Base-by-base conservation (phyloP, 2,329 filamentous ascomycete genomes). In the Diplodia intermedia region DNA sequence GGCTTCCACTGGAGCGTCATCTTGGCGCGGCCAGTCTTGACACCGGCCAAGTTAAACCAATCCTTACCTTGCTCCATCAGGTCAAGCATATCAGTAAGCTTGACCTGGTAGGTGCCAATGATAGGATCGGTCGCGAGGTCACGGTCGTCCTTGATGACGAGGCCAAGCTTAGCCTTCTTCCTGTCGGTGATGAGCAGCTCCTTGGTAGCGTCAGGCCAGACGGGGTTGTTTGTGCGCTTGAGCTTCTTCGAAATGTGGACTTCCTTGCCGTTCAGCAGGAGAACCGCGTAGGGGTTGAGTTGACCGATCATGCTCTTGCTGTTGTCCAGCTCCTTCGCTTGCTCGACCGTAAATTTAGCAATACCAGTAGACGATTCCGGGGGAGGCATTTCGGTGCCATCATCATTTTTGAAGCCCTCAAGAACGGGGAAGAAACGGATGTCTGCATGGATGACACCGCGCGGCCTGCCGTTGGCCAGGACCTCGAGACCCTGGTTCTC, bases 191-290 rank as follows among this genome's bases (percentile, higher is more conserved):
- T 94, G 70, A 99, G 88, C 73, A 99, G 89, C 76, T 99, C 95
- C 81, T 97, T 97, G 72, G 89, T 91, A 7, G 92, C 92, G 76
- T 98, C 91, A 66, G 94, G 90, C 90, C 94, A 99, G 74, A 99
- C 94, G 8, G 95, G 95, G 74, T 97, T 95, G 82, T 99, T 99
- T 69, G 93, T 98, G 70, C 94, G 90, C 86, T 98, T 99, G 74
- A 97, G 86, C 79, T 94, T 96, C 81, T 93, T 92, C 65, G 94
- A 97, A 68, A 89, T 86, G 74, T 97, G 93, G 4, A 98, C 86
- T 77, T 96, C 91, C 80, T 95, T 97, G 71, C 93, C 91, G 74
- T 99, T 99, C 73, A 99, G 87, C 54, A 97, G 86, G 62, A 99
- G 85, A 38, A 89, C 85, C 11, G 92, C 94, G 73, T 98, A 99